A percentile compares a stretch with the other conserved stretches of the same genome.
These are phyloP conservation scores for Mycena olivaceomarginata DNA, from an alignment of 768 basidiomycete species.

Conservation along the genomic window DNA sequence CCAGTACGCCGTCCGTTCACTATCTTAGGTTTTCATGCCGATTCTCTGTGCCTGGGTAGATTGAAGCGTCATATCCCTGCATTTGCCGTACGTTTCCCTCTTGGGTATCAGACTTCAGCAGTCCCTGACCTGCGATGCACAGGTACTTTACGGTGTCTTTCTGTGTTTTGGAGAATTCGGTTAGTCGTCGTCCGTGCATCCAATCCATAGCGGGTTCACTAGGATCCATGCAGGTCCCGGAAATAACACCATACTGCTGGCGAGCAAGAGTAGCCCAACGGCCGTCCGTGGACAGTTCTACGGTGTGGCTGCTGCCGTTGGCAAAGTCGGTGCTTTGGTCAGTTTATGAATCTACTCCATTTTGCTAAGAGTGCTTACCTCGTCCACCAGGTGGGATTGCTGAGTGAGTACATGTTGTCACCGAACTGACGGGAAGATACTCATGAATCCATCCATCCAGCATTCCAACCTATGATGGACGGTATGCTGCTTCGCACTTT, in stretches of 20 bases:
- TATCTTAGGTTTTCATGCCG: not conserved
- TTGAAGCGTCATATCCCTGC: slow-evolving; percentile 79
- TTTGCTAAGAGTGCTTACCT: too few species aligned
- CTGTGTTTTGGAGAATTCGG: slow-evolving; percentile 92
- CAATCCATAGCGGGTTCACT: not conserved
- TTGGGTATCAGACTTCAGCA: too few species aligned
- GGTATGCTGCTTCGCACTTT: too few species aligned
- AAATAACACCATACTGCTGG: slow-evolving; percentile 90
- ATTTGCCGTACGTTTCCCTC: slow-evolving; percentile 74
- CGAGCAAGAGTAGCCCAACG: slow-evolving; percentile 90
- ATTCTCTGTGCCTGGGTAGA: slow-evolving; percentile 50
- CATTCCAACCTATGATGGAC: too few species aligned
- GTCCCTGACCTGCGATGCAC: not conserved
- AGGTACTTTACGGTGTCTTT: slow-evolving; percentile 94
- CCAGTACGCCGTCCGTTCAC: slow-evolving; percentile 54
- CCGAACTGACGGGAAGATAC: too few species aligned
- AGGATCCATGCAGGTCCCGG: slow-evolving; percentile 75
- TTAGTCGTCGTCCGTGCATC: slow-evolving; percentile 45
- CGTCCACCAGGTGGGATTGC: slow-evolving; percentile 27
- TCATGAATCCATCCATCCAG: too few species aligned
- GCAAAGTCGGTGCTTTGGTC: slow-evolving; percentile 89
- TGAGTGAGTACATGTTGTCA: slow-evolving; percentile 42
- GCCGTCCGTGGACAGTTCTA: slow-evolving; percentile 92
- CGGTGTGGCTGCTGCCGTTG: slow-evolving; percentile 89
- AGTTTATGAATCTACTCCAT: not conserved